These are phyloP conservation scores for Setaria viridis DNA, from an alignment of 202 grass and related monocot species.

Conservation along the genomic window DNA sequence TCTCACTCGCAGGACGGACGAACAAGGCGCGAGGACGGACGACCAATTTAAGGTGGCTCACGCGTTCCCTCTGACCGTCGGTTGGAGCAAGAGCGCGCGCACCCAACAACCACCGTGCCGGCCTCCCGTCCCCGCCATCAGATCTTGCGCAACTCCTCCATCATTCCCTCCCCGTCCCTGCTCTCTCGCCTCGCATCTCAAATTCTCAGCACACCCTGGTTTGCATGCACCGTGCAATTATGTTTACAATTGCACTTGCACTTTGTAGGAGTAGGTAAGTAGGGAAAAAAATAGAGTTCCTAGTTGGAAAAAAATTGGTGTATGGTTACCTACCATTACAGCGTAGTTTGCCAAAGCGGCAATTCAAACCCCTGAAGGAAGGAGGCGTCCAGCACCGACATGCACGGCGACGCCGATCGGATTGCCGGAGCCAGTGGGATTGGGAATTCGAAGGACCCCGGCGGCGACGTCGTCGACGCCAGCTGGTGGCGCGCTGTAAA, in stretches of 20 bases:
- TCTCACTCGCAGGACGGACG: no score
- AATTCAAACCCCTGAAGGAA: no score
- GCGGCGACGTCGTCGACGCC: background rate
- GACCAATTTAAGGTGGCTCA: slow-evolving; percentile 23
- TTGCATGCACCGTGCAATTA: no score
- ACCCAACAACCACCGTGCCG: background rate
- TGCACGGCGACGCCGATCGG: background rate
- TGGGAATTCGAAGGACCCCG: slow-evolving; percentile 29
- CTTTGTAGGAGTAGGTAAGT: no score
- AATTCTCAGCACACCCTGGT: no score
- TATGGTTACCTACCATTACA: no score
- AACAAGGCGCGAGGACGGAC: no score
- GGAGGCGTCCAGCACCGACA: background rate
- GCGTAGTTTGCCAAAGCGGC: no score
- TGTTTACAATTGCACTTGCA: no score
- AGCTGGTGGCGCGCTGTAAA: slow-evolving; percentile 38
- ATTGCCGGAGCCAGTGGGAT: background rate
- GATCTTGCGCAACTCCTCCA: background rate
- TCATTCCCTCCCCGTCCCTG: no score
- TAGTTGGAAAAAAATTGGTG: no score
- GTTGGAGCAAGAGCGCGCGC: slow-evolving; percentile 10
- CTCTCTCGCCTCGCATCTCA: background rate
- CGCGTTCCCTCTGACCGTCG: slow-evolving; percentile 32
- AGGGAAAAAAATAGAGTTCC: no score
- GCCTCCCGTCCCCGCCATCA: background rate